These are phyloP conservation scores for Corylus avellana DNA, from an alignment of 306 rosid species.

Conservation along the genomic window DNA sequence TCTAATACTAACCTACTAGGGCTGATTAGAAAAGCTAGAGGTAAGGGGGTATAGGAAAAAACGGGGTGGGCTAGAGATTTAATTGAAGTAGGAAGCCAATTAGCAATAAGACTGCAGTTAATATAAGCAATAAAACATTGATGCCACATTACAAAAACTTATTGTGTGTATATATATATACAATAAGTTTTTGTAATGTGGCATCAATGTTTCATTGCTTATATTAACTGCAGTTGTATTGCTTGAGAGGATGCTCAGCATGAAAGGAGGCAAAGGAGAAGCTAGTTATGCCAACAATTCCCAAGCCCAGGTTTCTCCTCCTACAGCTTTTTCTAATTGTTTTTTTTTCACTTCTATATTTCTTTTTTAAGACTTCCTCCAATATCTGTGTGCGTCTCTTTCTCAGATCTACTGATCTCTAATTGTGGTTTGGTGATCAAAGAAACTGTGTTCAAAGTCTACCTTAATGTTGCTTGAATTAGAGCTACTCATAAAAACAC, in stretches of 20 bases:
- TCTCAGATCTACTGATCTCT: background rate
- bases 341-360: background rate
- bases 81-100: background rate
- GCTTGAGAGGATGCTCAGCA: slow-evolving; percentile 78
- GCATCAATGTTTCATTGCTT: no score
- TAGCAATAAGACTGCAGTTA: background rate
- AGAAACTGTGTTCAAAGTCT: background rate
- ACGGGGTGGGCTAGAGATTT: background rate
- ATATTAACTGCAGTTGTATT: no score
- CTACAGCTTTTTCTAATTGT: background rate
- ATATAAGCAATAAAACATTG: background rate
- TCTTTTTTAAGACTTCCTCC: background rate
- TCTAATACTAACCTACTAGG: no score
- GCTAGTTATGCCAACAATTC: slow-evolving; percentile 95
- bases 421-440: no score
- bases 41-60: background rate
- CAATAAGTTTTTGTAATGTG: background rate
- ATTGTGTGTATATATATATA: no score
- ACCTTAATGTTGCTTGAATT: background rate
- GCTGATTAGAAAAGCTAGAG: background rate
- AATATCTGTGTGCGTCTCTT: background rate
- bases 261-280: slow-evolving; percentile 99
- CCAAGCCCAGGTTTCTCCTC: slow-evolving; percentile 63
- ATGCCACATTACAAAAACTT: background rate
- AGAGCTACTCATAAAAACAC: no score